A percentile compares a stretch with the other conserved stretches of the same genome.
Evolutionary conservation across 192 early-diverging fungal species (phyloP).

Genomic region (Backusella tarrabulga): DNA sequence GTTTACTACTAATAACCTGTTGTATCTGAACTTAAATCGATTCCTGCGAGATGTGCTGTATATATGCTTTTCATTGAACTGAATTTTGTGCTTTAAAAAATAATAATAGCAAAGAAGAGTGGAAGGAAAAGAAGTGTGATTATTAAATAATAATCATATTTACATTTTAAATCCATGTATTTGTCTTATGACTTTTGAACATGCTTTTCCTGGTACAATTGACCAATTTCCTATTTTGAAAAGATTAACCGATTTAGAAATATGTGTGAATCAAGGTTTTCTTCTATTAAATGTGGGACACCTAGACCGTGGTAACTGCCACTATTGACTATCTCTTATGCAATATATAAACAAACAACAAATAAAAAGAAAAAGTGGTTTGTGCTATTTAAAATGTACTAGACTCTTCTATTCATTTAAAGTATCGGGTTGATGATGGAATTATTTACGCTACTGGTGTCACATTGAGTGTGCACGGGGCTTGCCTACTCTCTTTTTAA

Average conservation of each 20-base stretch:
- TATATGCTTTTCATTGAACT: not conserved
- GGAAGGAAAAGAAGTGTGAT: not conserved
- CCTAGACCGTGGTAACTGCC: not conserved
- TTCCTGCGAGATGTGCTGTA: not conserved
- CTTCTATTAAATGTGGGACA: not conserved
- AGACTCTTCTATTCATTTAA: not conserved
- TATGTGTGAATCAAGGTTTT: not conserved
- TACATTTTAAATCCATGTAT: not conserved
- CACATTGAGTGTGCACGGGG: conserved; percentile 2
- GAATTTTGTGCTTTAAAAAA: not conserved
- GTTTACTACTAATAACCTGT: not conserved
- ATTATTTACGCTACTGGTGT: not conserved
- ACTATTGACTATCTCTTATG: not conserved
- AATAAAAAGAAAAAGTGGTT: not conserved
- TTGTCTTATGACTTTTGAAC: not conserved
- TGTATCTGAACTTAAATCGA: not conserved
- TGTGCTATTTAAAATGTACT: not conserved
- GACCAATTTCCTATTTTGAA: not conserved
- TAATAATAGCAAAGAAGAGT: not conserved
- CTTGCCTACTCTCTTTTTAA: not conserved
- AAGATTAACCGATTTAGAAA: not conserved
- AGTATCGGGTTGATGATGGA: not conserved
- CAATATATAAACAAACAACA: not conserved
- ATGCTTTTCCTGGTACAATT: not conserved
- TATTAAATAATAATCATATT: not conserved